A percentile compares a stretch with the other conserved stretches of the same genome.
phyloP scores from a whole-genome alignment of 2,329 filamentous ascomycete genomes.

The Massarina eburnea region DNA sequence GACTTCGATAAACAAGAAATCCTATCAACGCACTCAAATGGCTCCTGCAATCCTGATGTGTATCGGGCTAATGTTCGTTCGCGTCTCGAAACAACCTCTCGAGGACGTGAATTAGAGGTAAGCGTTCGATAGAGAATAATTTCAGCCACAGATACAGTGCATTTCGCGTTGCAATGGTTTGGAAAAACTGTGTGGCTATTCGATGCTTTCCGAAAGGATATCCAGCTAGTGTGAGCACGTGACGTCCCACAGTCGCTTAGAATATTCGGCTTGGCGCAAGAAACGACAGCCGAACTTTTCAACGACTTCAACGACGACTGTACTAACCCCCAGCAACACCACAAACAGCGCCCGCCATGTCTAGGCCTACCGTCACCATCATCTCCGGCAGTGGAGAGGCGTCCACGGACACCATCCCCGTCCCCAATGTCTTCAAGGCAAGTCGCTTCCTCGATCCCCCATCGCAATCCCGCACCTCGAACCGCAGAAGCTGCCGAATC shows the following conservation, averaged over 20 bases:
- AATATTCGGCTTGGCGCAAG: constrained; percentile 5
- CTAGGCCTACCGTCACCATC: constrained; percentile 96
- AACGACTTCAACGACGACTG: constrained; percentile 9
- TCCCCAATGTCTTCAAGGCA: constrained; percentile 90
- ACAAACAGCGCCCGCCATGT: constrained; percentile 56
- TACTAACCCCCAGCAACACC: constrained; percentile 34
- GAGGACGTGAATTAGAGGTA: too few species aligned
- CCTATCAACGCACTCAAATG: too few species aligned
- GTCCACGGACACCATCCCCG: constrained; percentile 84
- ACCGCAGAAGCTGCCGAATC: constrained; percentile 7
- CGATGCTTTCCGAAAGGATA: background rate
- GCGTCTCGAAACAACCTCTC: too few species aligned
- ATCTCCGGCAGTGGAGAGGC: constrained; percentile 93
- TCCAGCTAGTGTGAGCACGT: background rate
- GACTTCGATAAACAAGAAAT: too few species aligned
- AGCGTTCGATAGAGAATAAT: too few species aligned
- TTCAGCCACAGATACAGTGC: too few species aligned
- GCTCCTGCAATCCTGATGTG: too few species aligned
- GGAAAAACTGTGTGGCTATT: too few species aligned
- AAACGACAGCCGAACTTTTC: constrained; percentile 3
- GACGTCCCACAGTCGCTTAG: constrained; percentile 6
- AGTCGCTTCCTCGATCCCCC: constrained; percentile 22
- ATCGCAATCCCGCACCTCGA: constrained; percentile 2
- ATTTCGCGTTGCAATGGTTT: too few species aligned
- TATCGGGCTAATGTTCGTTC: too few species aligned